phyloP scores from a whole-genome alignment of 2,329 filamentous ascomycete species.

The Orbilia javanica region DNA sequence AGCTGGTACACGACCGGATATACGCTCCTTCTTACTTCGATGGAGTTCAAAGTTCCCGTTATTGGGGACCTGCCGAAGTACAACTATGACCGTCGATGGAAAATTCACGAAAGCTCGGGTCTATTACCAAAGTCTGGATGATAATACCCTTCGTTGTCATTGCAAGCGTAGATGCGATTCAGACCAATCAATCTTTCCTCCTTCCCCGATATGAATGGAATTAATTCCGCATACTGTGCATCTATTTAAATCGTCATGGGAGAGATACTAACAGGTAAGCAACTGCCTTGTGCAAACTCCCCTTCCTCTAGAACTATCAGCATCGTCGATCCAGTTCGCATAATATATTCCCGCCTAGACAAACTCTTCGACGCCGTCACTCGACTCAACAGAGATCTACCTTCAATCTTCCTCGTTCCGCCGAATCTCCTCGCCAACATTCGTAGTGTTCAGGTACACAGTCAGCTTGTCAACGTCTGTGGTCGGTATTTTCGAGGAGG shows the following conservation, averaged over 20 bases:
- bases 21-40: slow-evolving; percentile 21
- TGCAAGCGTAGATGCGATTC: slow-evolving; percentile 22
- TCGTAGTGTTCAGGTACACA: slow-evolving; percentile 4
- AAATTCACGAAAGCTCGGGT: not conserved
- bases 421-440: slow-evolving; percentile 24
- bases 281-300: not conserved
- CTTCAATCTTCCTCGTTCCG: slow-evolving; percentile 4
- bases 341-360: slow-evolving; percentile 2
- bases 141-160: not conserved
- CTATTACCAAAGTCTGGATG: slow-evolving; percentile 42
- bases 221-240: not conserved
- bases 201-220: not conserved
- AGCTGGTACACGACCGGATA: slow-evolving; percentile 32
- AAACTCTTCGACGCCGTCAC: slow-evolving; percentile 20
- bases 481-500: not conserved
- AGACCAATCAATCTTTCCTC: not conserved
- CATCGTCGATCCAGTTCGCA: slow-evolving; percentile 32
- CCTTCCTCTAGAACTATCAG: slow-evolving; percentile 29
- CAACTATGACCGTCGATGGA: slow-evolving; percentile 22
- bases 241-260: not conserved
- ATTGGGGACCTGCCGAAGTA: slow-evolving; percentile 20
- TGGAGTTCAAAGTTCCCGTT: slow-evolving; percentile 33
- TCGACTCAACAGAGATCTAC: slow-evolving; percentile 20
- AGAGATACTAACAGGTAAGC: slow-evolving; percentile 43
- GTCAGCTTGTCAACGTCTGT: slow-evolving; percentile 33